A percentile compares a stretch with the other conserved stretches of the same genome.
Evolutionary conservation across 306 rosid genomes (phyloP).

Genomic region (Sophora flavescens): DNA sequence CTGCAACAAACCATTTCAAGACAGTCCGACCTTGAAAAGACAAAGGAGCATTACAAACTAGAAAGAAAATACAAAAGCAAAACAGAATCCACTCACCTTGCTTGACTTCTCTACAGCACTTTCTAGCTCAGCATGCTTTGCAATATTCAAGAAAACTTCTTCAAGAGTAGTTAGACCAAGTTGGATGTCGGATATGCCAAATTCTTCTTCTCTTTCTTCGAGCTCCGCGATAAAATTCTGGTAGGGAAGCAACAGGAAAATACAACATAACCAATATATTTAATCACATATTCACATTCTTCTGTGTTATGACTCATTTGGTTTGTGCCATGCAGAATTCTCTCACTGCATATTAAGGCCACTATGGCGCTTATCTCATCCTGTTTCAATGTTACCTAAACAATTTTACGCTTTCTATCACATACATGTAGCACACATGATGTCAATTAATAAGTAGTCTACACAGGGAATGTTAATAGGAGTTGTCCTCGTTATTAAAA

Average conservation of each 20-base stretch:
- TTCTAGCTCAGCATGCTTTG: slow-evolving; percentile 86
- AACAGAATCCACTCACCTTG: no score
- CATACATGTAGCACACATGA: slow-evolving; percentile 27
- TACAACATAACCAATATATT: slow-evolving; percentile 19
- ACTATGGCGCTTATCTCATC: slow-evolving; percentile 22
- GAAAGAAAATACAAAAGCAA: no score
- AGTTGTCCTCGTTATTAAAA: slow-evolving; percentile 22
- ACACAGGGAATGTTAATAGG: neutral
- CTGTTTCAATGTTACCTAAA: neutral
- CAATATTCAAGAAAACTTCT: slow-evolving; percentile 93
- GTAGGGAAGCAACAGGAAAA: slow-evolving; percentile 40
- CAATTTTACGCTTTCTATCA: neutral
- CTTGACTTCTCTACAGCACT: slow-evolving; percentile 77
- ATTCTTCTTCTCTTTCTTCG: slow-evolving; percentile 69
- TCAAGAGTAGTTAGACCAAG: slow-evolving; percentile 87
- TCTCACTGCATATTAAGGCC: slow-evolving; percentile 23
- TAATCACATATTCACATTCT: slow-evolving; percentile 12
- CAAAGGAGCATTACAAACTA: no score
- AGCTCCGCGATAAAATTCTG: slow-evolving; percentile 82
- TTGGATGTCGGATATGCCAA: slow-evolving; percentile 82
- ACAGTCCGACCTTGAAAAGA: no score
- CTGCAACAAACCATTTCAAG: no score
- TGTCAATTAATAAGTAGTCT: slow-evolving; percentile 7
- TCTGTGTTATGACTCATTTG: slow-evolving; percentile 12
- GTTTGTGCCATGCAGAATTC: neutral